These are phyloP conservation scores for Mycena pura DNA, from an alignment of 768 basidiomycete species.

Conservation along the genomic window DNA sequence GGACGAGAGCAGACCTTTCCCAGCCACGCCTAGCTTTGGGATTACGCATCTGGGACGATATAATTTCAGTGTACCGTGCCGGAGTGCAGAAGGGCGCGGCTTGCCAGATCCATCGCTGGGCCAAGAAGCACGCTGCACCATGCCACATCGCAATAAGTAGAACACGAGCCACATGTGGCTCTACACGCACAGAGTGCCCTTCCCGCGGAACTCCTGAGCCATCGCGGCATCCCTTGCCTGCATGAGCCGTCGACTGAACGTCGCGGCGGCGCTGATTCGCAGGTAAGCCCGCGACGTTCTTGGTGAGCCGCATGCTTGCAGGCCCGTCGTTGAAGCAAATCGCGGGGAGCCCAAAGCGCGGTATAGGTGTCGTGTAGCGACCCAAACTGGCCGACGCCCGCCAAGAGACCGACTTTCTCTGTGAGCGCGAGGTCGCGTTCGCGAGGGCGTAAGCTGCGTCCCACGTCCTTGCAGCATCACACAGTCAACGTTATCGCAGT, in stretches of 20 bases:
- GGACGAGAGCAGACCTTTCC: background rate
- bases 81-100: background rate
- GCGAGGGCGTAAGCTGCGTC: conserved; percentile 10
- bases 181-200: conserved; percentile 47
- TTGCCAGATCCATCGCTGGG: conserved; percentile 39
- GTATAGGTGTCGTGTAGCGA: conserved; percentile 6
- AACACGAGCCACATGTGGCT: background rate
- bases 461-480: conserved; percentile 19
- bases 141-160: background rate
- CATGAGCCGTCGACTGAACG: no score
- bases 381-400: conserved; percentile 17
- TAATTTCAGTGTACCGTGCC: background rate
- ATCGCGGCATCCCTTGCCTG: conserved; percentile 48
- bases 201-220: conserved; percentile 52
- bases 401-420: conserved; percentile 12
- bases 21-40: background rate
- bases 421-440: conserved; percentile 9
- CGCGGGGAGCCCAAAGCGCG: background rate
- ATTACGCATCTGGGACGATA: background rate
- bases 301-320: background rate
- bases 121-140: conserved; percentile 26
- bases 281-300: conserved; percentile 31
- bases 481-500: no score
- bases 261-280: conserved; percentile 42
- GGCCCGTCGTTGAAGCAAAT: no score